Conservation (phyloP, 805 yeast species). For the Sugiyamaella boreocaroliniensis region DNA sequence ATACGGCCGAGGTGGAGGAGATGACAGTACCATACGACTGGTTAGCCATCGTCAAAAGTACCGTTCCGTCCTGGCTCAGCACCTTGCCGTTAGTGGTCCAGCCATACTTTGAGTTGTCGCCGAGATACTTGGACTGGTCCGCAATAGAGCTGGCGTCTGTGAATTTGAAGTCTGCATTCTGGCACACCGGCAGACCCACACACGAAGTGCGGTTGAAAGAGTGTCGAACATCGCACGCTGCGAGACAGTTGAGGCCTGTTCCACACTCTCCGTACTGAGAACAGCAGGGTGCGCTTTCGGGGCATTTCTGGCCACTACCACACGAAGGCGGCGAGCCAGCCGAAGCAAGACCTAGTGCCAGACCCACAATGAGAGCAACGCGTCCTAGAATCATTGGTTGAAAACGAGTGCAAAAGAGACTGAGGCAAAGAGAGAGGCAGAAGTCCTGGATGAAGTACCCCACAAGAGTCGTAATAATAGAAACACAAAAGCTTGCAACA, state of each 20-base stretch:
- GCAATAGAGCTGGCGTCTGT: slow-evolving; percentile 30
- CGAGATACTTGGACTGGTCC: slow-evolving; percentile 47
- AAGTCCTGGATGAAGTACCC: background rate
- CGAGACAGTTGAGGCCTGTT: slow-evolving; percentile 69
- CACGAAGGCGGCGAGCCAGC: slow-evolving; percentile 36
- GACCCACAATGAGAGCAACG: background rate
- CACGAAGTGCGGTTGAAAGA: slow-evolving; percentile 65
- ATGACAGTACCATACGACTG: slow-evolving; percentile 72
- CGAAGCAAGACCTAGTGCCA: slow-evolving; percentile 12
- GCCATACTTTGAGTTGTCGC: slow-evolving; percentile 59
- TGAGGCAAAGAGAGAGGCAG: background rate
- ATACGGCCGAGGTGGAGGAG: slow-evolving; percentile 69
- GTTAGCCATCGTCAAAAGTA: slow-evolving; percentile 73
- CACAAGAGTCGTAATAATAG: background rate
- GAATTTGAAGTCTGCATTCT: slow-evolving; percentile 30
- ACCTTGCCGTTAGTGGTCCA: slow-evolving; percentile 59
- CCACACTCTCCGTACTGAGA: slow-evolving; percentile 78
- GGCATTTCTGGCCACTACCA: slow-evolving; percentile 54
- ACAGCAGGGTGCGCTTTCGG: slow-evolving; percentile 79
- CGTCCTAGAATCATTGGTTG: too few species aligned
- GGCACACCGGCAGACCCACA: slow-evolving; percentile 79
- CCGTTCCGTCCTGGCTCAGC: slow-evolving; percentile 46
- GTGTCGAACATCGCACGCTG: slow-evolving; percentile 75
- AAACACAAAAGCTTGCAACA: background rate
- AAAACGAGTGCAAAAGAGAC: background rate